These are phyloP conservation scores for Aspergillus sp. DNA, from an alignment of 2,329 filamentous ascomycete genomes.

Conservation along the genomic window DNA sequence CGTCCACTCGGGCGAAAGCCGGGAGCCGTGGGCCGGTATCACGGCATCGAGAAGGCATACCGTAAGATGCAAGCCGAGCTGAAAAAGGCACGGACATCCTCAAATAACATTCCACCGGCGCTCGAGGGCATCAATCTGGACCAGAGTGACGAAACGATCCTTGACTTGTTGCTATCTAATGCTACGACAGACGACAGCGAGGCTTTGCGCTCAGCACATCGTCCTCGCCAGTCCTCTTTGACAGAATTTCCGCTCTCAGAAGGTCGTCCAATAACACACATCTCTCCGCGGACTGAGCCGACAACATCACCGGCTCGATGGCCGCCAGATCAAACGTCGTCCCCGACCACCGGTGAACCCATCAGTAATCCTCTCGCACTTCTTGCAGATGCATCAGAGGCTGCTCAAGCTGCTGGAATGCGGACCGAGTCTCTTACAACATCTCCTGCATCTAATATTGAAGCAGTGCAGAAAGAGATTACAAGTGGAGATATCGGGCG, in stretches of 20 bases:
- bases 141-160: neutral
- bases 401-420: neutral
- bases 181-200: neutral
- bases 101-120: neutral
- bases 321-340: neutral
- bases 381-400: slow-evolving; percentile 22
- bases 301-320: neutral
- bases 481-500: slow-evolving; percentile 1
- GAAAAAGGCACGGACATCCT: slow-evolving; percentile 13
- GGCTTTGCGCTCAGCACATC: neutral
- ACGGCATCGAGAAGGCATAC: slow-evolving; percentile 27
- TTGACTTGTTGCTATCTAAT: neutral
- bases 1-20: slow-evolving; percentile 24
- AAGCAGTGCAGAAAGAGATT: neutral
- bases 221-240: neutral
- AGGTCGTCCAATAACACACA: neutral
- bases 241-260: neutral
- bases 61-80: slow-evolving; percentile 25
- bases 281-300: neutral
- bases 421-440: neutral
- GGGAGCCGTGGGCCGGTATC: slow-evolving; percentile 26
- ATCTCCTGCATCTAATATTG: neutral
- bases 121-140: neutral
- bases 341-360: slow-evolving; percentile 10
- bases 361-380: slow-evolving; percentile 28